Conservation (phyloP, 768 basidiomycete species). For the Xanthoconium purpureum region DNA sequence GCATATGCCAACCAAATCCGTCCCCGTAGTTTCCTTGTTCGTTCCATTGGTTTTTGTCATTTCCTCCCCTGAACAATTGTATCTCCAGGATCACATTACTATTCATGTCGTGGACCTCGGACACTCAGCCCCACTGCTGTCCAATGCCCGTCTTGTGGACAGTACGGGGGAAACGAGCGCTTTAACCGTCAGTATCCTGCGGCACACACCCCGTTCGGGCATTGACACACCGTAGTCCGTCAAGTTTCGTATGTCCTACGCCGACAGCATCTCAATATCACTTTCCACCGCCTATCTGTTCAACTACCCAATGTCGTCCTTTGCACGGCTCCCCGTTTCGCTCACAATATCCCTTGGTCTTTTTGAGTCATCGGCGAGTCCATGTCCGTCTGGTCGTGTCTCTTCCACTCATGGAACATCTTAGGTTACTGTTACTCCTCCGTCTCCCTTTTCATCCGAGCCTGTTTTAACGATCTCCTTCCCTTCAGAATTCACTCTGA, state of each 20-base stretch:
- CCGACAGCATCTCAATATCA: conserved; percentile 79
- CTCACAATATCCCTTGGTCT: conserved; percentile 74
- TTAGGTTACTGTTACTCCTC: conserved; percentile 64
- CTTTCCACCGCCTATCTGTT: conserved; percentile 79
- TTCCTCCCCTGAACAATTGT: conserved; percentile 1
- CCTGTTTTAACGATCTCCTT: conserved; percentile 71
- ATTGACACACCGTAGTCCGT: conserved; percentile 53
- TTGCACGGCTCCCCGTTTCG: conserved; percentile 79
- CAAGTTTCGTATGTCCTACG: conserved; percentile 81
- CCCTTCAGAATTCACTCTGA: conserved; percentile 82
- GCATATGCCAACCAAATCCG: conserved; percentile 76
- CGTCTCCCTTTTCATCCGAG: conserved; percentile 48
- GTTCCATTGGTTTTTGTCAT: conserved; percentile 16
- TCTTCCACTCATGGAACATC: conserved; percentile 1
- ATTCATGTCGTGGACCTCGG: conserved; percentile 86
- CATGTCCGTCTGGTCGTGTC: background rate
- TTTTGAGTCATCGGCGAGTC: conserved; percentile 64
- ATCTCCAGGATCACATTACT: conserved; percentile 72
- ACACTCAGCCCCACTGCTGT: conserved; percentile 71
- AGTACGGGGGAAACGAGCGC: conserved; percentile 8
- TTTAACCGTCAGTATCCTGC: conserved; percentile 30
- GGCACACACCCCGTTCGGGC: background rate
- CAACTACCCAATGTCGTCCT: conserved; percentile 81
- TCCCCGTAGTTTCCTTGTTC: conserved; percentile 65
- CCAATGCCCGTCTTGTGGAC: conserved; percentile 55